Conservation (phyloP, 1,139 yeast genomes). For the Yamadazyma sp. region DNA sequence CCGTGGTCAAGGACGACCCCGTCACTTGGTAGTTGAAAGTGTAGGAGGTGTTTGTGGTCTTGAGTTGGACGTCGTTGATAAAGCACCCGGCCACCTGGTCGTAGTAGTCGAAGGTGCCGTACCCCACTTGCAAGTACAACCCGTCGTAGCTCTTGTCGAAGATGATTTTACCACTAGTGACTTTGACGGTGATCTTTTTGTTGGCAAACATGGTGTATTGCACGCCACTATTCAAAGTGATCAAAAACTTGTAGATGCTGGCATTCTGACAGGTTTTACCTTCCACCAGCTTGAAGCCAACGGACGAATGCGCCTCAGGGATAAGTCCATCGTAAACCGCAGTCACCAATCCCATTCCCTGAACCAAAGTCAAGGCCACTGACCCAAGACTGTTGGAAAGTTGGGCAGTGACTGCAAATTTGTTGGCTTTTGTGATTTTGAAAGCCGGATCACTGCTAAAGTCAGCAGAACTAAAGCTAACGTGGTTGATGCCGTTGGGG, state of each 20-base stretch:
- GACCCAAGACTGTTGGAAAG: constrained; percentile 13
- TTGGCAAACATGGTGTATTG: constrained; percentile 50
- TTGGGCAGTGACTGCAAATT: constrained; percentile 24
- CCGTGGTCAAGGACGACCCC: constrained; percentile 47
- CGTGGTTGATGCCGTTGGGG: constrained; percentile 26
- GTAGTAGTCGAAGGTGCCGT: constrained; percentile 32
- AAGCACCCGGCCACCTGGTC: constrained; percentile 68
- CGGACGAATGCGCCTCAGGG: constrained; percentile 48
- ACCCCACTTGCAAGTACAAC: constrained; percentile 56
- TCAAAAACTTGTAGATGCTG: constrained; percentile 12
- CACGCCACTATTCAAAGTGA: constrained; percentile 24
- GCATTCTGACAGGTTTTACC: constrained; percentile 31
- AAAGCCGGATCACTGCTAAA: constrained; percentile 21
- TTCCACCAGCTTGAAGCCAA: constrained; percentile 49
- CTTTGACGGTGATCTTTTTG: constrained; percentile 11
- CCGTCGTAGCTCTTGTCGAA: constrained; percentile 40
- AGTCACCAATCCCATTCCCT: constrained; percentile 70
- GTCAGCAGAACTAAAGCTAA: constrained; percentile 26
- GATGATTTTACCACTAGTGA: constrained; percentile 6
- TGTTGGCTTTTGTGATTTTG: constrained; percentile 20
- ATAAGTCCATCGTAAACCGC: constrained; percentile 54
- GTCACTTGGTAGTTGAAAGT: constrained; percentile 45
- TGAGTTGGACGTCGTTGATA: constrained; percentile 23
- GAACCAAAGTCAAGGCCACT: constrained; percentile 32
- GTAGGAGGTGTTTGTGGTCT: constrained; percentile 39